A percentile compares a stretch with the other conserved stretches of the same genome.
phyloP scores from a whole-genome alignment of 192 early-diverging fungal genomes.

The Coemansia sp. region DNA sequence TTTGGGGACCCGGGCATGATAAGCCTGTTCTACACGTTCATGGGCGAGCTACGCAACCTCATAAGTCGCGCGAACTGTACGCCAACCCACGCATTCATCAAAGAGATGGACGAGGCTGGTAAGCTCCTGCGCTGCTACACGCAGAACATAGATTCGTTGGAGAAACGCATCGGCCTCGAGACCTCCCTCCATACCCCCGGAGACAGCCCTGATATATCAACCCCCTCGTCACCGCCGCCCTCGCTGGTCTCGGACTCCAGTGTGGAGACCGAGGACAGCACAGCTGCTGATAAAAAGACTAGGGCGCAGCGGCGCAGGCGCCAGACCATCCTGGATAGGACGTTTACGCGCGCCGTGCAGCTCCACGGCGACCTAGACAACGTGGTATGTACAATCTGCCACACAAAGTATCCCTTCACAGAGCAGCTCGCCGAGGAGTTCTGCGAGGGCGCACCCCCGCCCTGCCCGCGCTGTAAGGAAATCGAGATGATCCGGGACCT shows the following conservation, averaged over 20 bases:
- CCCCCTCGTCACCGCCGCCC: neutral
- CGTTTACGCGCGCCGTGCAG: constrained; percentile 74
- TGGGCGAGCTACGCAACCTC: constrained; percentile 80
- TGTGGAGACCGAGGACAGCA: neutral
- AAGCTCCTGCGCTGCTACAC: constrained; percentile 92
- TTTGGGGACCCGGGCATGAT: constrained; percentile 71
- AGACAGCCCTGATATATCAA: neutral
- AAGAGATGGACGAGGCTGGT: constrained; percentile 66
- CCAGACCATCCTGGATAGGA: constrained; percentile 50
- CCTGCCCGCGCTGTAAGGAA: constrained; percentile 57
- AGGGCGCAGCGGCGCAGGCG: constrained; percentile 7
- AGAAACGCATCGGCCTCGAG: constrained; percentile 69
- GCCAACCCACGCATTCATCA: constrained; percentile 85
- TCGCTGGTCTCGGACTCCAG: neutral
- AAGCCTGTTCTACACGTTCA: constrained; percentile 65
- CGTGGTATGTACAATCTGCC: constrained; percentile 87
- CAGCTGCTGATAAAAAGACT: constrained; percentile 3
- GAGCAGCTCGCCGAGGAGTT: constrained; percentile 62
- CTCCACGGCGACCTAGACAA: constrained; percentile 89
- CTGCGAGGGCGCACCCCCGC: constrained; percentile 71
- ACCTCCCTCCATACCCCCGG: constrained; percentile 35
- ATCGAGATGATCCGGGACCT: constrained; percentile 39
- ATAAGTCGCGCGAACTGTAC: constrained; percentile 74
- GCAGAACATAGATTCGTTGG: constrained; percentile 96
- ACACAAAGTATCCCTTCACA: constrained; percentile 65